Base-by-base conservation (phyloP, 176 grass and related monocot species). In the Triticum urartu region DNA sequence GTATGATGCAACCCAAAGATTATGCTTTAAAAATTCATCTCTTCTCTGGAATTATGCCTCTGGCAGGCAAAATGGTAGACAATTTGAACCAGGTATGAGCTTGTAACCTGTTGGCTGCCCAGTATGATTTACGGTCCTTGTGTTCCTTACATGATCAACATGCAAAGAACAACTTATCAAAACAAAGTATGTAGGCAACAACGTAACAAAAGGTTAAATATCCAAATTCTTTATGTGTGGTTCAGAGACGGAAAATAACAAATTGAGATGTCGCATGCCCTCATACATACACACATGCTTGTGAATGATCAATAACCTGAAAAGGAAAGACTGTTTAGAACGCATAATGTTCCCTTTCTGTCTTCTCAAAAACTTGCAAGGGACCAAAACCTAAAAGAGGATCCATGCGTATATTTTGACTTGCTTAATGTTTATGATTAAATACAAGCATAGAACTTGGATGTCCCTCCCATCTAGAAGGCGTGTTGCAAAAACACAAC, bases 31-130 rank as follows among this genome's bases (percentile, higher is more conserved):
- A 89, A 99, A 99, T 62, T 88, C 97, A 33, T 92, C 97, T 81
- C 97, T 87, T 91, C 97, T 90, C 6, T 94, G 83, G 85, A 99
- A 94, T 68, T 95, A 92, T 4, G 97, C 97, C 83, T 97, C 94
- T 0, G 97, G 80, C 52, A 93, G 92, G 97, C 87, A 24, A 15
- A 96, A 62, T 0, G 94, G 94, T 22, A 96, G 64, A 68, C 90
- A 99, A 75, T 99, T 99, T 58, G 94, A 97, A 75, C 97, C 97
- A 22, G 97, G 97, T 22, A 99, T 87, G 1, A 99, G 91, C 87
- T 86, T 99, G 89, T 97, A 99, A 26, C 97, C 92, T 76, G 97
- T 97, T 79, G 97, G 94, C 77, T 99, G 97, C 30, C 97, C 97
- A 0, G 97, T 97, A 50, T 94, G 88, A 85, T 99, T 99, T 45